Evolutionary conservation across 768 basidiomycete species (phyloP).

Genomic region (Pleurotus eryngii): DNA sequence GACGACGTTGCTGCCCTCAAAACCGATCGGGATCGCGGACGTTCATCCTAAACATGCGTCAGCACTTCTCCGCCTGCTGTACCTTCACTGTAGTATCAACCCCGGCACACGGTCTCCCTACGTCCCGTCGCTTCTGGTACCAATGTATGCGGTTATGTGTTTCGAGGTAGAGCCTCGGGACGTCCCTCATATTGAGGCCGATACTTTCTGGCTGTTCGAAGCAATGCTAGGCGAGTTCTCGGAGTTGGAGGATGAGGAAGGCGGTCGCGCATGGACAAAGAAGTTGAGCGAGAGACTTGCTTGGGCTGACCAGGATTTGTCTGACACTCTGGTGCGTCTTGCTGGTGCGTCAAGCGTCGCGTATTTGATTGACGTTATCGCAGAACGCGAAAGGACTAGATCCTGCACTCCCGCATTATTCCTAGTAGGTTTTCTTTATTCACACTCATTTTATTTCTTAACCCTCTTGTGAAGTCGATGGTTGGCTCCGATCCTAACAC

Average conservation of each 20-base stretch:
- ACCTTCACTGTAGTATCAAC: constrained; percentile 68
- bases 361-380: not conserved
- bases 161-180: constrained; percentile 63
- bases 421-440: constrained; percentile 51
- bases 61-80: constrained; percentile 66
- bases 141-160: constrained; percentile 58
- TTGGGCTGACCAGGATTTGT: constrained; percentile 65
- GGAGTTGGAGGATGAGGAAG: constrained; percentile 70
- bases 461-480: constrained; percentile 50
- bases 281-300: constrained; percentile 56
- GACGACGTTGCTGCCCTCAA: constrained; percentile 46
- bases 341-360: not conserved
- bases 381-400: constrained; percentile 66
- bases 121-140: constrained; percentile 66
- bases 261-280: constrained; percentile 57
- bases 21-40: constrained; percentile 38
- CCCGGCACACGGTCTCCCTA: constrained; percentile 68
- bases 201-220: constrained; percentile 82
- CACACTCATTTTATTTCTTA: not conserved
- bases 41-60: constrained; percentile 60
- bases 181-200: constrained; percentile 68
- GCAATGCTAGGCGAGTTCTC: constrained; percentile 68
- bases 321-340: constrained; percentile 50
- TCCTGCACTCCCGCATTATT: constrained; percentile 73
- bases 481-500: constrained; percentile 68